A percentile compares a stretch with the other conserved stretches of the same genome.
Conservation (phyloP, 768 basidiomycete genomes). For the Leccinum olivaceopallidum region DNA sequence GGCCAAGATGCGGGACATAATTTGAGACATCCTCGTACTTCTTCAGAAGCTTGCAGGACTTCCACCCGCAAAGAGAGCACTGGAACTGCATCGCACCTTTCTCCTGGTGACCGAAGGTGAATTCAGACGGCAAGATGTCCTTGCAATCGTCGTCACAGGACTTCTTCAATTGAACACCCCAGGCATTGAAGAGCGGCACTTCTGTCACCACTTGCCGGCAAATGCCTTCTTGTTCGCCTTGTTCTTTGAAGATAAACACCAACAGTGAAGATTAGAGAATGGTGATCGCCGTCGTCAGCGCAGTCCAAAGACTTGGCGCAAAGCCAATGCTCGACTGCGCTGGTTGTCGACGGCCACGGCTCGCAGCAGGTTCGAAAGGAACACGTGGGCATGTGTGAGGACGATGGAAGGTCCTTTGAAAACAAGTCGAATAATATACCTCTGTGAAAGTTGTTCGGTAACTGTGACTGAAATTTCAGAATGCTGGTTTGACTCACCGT, state of each 20-base stretch:
- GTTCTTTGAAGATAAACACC: not conserved
- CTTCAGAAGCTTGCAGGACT: not conserved
- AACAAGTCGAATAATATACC: not conserved
- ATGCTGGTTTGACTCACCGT: not conserved
- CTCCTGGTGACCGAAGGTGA: not conserved
- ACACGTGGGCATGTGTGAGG: not conserved
- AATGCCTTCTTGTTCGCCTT: no score
- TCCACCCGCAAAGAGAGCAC: not conserved
- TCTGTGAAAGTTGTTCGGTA: no score
- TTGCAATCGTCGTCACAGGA: not conserved
- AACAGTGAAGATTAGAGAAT: not conserved
- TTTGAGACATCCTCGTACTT: not conserved
- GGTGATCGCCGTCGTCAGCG: not conserved
- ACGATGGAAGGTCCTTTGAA: not conserved
- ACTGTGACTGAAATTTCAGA: no score
- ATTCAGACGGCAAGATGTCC: not conserved
- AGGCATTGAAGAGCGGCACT: not conserved
- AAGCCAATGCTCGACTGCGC: not conserved
- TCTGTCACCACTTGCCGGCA: no score
- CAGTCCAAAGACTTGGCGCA: not conserved
- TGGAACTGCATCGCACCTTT: not conserved
- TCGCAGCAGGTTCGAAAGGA: not conserved
- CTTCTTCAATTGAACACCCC: not conserved
- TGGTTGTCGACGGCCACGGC: not conserved
- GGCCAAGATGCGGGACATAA: no score